Percentiles rank a stretch among this genome's conserved stretches.
Evolutionary conservation across 768 basidiomycete genomes (phyloP).

Genomic region (Paxillus involutus): DNA sequence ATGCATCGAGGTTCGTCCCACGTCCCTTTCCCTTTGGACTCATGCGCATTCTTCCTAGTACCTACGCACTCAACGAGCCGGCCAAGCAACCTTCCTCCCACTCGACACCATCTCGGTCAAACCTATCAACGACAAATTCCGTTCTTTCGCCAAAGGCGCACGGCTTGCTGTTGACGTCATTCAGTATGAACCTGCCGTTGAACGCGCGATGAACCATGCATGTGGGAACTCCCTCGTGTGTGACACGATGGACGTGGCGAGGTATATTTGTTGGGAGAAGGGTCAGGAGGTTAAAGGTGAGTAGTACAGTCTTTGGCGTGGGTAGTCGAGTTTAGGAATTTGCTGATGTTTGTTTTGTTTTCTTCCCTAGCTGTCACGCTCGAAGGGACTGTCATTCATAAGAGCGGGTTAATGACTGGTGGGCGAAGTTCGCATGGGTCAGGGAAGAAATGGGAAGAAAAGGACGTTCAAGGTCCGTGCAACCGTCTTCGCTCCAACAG

Average conservation of each 20-base stretch:
- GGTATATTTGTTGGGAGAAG: slow-evolving; percentile 89
- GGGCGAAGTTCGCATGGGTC: slow-evolving; percentile 75
- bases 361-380: slow-evolving; percentile 81
- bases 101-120: slow-evolving; percentile 97
- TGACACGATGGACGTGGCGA: slow-evolving; percentile 92
- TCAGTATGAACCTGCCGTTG: slow-evolving; percentile 78
- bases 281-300: slow-evolving; percentile 95
- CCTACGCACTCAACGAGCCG: slow-evolving; percentile 91
- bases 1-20: slow-evolving; percentile 79
- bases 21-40: background rate
- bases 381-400: slow-evolving; percentile 96
- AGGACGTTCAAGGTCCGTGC: slow-evolving; percentile 78
- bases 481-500: slow-evolving; percentile 22
- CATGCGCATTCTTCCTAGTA: slow-evolving; percentile 50
- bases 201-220: slow-evolving; percentile 94
- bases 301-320: slow-evolving; percentile 9
- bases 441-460: slow-evolving; percentile 93
- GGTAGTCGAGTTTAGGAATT: too few species aligned
- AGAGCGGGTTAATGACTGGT: slow-evolving; percentile 96
- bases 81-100: slow-evolving; percentile 96
- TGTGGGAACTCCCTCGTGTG: slow-evolving; percentile 96
- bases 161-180: slow-evolving; percentile 86
- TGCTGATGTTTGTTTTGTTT: background rate
- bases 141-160: slow-evolving; percentile 86
- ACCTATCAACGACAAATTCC: slow-evolving; percentile 91